Evolutionary conservation across 768 basidiomycete genomes (phyloP), one percentile per base, ranked within the genome.

Genomic region (Mycena kentingensis): DNA sequence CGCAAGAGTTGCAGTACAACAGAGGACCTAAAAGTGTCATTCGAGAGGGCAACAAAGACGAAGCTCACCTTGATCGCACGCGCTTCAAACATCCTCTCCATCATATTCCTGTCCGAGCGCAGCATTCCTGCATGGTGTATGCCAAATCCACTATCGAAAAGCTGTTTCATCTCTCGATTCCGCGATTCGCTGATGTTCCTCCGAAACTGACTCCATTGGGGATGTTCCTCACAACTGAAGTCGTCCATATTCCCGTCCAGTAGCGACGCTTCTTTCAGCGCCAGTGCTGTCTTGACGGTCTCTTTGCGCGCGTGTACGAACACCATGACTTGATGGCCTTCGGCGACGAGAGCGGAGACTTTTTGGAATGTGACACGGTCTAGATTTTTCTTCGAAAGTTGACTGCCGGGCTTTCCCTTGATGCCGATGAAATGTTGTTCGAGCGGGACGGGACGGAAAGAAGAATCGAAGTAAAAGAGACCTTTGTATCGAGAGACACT

Each of bases 61-160:
- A 15, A 48, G 37, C 53, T 49, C 25, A 94, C 96, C 79, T 98
- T 99, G 69, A 98, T 93, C 8, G 83, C 88, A 63, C 84, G 82
- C 15, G 88, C 87, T 62, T 89, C 90, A 56, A 99, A 98, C 84
- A 98, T 83, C 63, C 82, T 79, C 70, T 98, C 97, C 84, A 90
- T 94, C 77, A 98, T 82, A 66, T 93, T 98, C 59, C 97, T 78
- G 65, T 99, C 97, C 6, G 87, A 83, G 41, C 97, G 78, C 55
- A 99, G 71, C 97, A 99, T 98, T 3, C 97, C 97, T 31, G 97
- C 97, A 70, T 99, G 97, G 69, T 98, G 96, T 39, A 99, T 98
- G 11, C 95, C 97, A 65, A 98, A 95, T 4, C 97, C 97, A 56
- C 73, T 68, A 51, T 93, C 90, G 62, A 97, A 97, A 15, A 99